These are phyloP conservation scores for Scortechinia acanthostroma DNA, from an alignment of 2,329 filamentous ascomycete species.

Conservation along the genomic window DNA sequence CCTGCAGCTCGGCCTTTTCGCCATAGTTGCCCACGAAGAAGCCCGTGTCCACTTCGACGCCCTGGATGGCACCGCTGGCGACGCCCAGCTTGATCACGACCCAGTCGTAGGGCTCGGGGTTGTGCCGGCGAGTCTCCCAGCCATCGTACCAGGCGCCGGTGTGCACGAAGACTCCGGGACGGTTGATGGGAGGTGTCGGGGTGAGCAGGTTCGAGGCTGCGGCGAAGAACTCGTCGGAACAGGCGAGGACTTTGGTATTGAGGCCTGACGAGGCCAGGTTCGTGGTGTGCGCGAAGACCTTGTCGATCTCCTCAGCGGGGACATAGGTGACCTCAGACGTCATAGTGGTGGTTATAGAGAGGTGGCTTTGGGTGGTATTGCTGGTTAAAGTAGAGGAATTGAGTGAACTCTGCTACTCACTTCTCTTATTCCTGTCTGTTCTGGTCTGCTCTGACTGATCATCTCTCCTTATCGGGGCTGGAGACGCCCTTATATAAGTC, in stretches of 20 bases:
- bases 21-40: conserved; percentile 34
- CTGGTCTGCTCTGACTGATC: too few relatives aligned
- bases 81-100: conserved; percentile 51
- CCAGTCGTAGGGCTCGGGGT: conserved; percentile 48
- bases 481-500: too few relatives aligned
- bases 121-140: conserved; percentile 57
- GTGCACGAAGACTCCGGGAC: conserved; percentile 48
- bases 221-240: conserved; percentile 56
- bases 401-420: too few relatives aligned
- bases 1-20: conserved; percentile 28
- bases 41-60: conserved; percentile 32
- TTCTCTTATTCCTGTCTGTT: too few relatives aligned
- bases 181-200: conserved; percentile 43
- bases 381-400: too few relatives aligned
- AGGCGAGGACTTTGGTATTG: conserved; percentile 42
- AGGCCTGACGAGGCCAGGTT: conserved; percentile 32
- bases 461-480: too few relatives aligned
- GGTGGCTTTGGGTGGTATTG: too few relatives aligned
- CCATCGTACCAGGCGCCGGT: conserved; percentile 59
- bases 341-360: not conserved
- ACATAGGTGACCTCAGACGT: conserved; percentile 19
- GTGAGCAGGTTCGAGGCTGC: conserved; percentile 49
- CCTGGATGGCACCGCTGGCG: conserved; percentile 23
- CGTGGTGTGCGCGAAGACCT: conserved; percentile 43
- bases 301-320: conserved; percentile 38